Conservation (phyloP, 176 grass and related monocot genomes). For the Oryza glaberrima region DNA sequence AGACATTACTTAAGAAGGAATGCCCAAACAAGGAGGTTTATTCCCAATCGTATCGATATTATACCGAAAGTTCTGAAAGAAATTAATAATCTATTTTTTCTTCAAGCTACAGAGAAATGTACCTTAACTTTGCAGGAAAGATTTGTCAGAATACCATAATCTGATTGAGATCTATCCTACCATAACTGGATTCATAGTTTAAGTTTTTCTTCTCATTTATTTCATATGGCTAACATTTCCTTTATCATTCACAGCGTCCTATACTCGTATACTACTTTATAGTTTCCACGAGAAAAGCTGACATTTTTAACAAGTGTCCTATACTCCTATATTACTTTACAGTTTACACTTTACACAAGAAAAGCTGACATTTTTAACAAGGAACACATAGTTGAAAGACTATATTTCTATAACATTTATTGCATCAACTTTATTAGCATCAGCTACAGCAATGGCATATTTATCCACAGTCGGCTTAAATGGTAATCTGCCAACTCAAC, state of each 20-base stretch:
- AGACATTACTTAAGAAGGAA: background rate
- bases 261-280: background rate
- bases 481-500: conserved; percentile 12
- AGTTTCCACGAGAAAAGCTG: background rate
- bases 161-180: background rate
- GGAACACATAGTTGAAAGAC: background rate
- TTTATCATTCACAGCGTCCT: background rate
- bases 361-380: background rate
- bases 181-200: background rate
- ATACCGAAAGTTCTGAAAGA: background rate
- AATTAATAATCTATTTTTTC: background rate
- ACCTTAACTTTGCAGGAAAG: background rate
- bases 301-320: background rate
- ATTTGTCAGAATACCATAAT: conserved; percentile 4
- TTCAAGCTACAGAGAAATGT: background rate
- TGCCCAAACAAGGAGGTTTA: background rate
- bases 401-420: background rate
- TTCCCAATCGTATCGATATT: background rate
- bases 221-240: background rate
- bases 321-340: background rate
- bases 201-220: background rate
- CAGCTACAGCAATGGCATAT: background rate
- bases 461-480: background rate
- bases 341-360: too few relatives aligned
- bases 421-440: background rate